phyloP scores from a whole-genome alignment of 345 rosid species.

The Lepidium sativum region DNA sequence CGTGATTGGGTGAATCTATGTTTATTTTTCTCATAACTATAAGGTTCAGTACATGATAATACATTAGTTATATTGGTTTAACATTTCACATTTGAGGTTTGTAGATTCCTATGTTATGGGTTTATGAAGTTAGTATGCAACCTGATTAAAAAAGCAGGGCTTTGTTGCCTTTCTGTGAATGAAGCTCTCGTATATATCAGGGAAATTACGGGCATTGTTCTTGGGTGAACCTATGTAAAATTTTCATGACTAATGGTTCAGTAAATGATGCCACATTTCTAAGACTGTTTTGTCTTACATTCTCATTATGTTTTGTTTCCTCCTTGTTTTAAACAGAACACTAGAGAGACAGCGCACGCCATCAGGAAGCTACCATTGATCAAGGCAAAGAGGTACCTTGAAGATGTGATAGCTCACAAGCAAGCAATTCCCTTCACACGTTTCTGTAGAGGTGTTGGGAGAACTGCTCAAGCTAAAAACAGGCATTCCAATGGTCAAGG shows the following conservation, averaged over 20 bases:
- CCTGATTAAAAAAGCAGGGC: constrained; percentile 29
- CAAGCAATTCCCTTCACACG: constrained; percentile 99
- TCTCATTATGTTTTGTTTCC: neutral
- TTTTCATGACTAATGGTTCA: constrained; percentile 36
- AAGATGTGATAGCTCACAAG: constrained; percentile 93
- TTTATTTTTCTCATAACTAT: constrained; percentile 22
- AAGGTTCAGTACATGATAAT: constrained; percentile 57
- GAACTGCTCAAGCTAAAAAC: constrained; percentile 99
- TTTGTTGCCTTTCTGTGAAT: constrained; percentile 25
- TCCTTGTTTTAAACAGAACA: constrained; percentile 39
- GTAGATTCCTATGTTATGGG: neutral
- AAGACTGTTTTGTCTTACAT: neutral
- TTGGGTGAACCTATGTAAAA: constrained; percentile 48
- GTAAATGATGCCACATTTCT: constrained; percentile 39
- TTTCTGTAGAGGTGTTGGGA: constrained; percentile 91
- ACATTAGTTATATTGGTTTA: constrained; percentile 10
- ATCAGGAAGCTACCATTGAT: constrained; percentile 73
- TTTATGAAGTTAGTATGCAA: neutral
- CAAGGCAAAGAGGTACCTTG: constrained; percentile 94
- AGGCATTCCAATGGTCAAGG: constrained; percentile 97
- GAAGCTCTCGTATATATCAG: constrained; percentile 28
- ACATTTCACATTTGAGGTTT: neutral
- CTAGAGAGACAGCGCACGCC: constrained; percentile 85
- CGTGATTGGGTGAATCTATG: constrained; percentile 65
- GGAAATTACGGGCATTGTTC: constrained; percentile 37